These are phyloP conservation scores for Naumovozyma castellii DNA, from an alignment of 805 yeast species.

Conservation along the genomic window DNA sequence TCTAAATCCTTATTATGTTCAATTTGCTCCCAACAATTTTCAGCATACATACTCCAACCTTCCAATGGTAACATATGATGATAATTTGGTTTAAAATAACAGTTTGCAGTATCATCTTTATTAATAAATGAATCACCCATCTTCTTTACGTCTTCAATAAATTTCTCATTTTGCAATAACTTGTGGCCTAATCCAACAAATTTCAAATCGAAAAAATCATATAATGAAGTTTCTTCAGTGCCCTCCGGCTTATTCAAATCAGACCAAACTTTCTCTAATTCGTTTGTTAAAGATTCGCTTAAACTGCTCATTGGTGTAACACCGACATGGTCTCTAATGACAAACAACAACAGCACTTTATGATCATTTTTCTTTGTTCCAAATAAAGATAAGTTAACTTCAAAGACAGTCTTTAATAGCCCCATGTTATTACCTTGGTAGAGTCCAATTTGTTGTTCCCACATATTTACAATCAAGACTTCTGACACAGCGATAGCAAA, in stretches of 20 bases:
- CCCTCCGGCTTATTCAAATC: slow-evolving; percentile 64
- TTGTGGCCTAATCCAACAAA: slow-evolving; percentile 82
- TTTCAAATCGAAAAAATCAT: slow-evolving; percentile 76
- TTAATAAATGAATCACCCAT: slow-evolving; percentile 56
- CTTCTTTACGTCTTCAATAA: slow-evolving; percentile 45
- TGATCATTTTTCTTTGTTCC: slow-evolving; percentile 42
- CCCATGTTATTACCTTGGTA: slow-evolving; percentile 99
- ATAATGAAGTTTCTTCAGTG: slow-evolving; percentile 41
- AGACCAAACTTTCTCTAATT: slow-evolving; percentile 71
- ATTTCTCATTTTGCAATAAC: slow-evolving; percentile 65
- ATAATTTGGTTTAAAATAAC: slow-evolving; percentile 56
- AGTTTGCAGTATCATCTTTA: slow-evolving; percentile 13
- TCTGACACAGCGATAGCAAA: slow-evolving; percentile 92
- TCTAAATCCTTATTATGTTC: slow-evolving; percentile 89
- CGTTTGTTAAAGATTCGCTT: slow-evolving; percentile 57
- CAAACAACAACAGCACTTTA: slow-evolving; percentile 69
- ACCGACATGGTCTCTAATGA: slow-evolving; percentile 86
- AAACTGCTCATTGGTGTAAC: slow-evolving; percentile 71
- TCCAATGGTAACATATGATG: slow-evolving; percentile 86
- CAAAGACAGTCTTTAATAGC: slow-evolving; percentile 86
- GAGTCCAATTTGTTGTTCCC: slow-evolving; percentile 96
- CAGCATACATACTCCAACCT: slow-evolving; percentile 91
- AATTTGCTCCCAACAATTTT: slow-evolving; percentile 88
- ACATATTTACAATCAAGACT: slow-evolving; percentile 79
- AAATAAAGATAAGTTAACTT: slow-evolving; percentile 81